These are phyloP conservation scores for Theileria annulata DNA, from an alignment of 169 alveolate genomes.

Conservation along the genomic window DNA sequence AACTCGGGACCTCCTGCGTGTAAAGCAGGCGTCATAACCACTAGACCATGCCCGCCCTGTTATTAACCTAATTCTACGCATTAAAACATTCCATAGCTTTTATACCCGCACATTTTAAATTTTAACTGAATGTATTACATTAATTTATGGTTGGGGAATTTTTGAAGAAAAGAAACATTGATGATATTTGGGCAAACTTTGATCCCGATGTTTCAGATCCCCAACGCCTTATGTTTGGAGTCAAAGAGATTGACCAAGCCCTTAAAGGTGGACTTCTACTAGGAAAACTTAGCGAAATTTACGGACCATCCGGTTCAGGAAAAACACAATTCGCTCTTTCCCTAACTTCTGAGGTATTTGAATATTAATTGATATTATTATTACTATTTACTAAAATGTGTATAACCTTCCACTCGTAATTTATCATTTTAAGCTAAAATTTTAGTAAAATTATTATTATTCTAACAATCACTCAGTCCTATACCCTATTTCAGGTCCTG, in stretches of 20 bases:
- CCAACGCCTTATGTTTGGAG: conserved; percentile 31
- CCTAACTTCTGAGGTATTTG: conserved; percentile 52
- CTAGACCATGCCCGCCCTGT: conserved; percentile 86
- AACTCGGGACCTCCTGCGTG: conserved; percentile 90
- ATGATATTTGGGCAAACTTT: conserved; percentile 37
- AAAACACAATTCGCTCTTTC: conserved; percentile 65
- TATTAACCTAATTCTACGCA: background rate
- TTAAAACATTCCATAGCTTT: background rate
- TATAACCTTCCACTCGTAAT: conserved; percentile 7
- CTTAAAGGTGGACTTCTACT: conserved; percentile 48
- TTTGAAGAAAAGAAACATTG: conserved; percentile 26
- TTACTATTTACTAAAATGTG: background rate
- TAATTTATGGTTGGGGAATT: background rate
- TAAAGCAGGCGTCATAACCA: conserved; percentile 88
- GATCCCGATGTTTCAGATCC: background rate
- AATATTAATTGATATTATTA: background rate
- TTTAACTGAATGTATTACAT: background rate
- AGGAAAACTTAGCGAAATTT: conserved; percentile 55
- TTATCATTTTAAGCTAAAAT: background rate
- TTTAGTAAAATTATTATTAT: no score
- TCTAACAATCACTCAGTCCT: background rate
- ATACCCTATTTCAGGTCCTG: conserved; percentile 30
- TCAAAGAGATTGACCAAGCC: conserved; percentile 40
- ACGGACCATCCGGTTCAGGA: conserved; percentile 61
- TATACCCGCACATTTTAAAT: background rate